Evolutionary conservation across 306 rosid genomes (phyloP), one percentile per base, ranked within the genome.

Genomic region (Dryas octopetala): DNA sequence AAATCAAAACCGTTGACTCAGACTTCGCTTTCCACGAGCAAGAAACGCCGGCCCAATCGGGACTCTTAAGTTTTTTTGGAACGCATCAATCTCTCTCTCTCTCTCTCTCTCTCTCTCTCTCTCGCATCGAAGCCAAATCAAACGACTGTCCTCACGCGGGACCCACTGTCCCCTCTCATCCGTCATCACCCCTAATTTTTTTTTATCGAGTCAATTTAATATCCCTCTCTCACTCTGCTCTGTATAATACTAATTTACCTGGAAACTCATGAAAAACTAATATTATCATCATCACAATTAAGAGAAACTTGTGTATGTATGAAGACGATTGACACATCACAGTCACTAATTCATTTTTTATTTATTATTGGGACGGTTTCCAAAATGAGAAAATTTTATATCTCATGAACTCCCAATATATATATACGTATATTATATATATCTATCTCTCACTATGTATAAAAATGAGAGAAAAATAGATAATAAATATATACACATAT

Each of bases 31-130:
- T 82, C 61, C 77, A 70, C 78, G 59, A 71, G 81, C 23, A 26
- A 77, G 63, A 69, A 49, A 73, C 86, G 87, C 91, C 90, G 80
- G 78, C 28, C 78, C 85, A 81, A 73, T 82, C 55, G 82, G 74
- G 74, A 47, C 53, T 76, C 10, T 58, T 54, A 76, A 73, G 32
- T 74, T 80, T 67, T 80, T 67, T 47, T 38, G 67, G 89, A 86
- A 59, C 86, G 88, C 79, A 81, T 86, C 84, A 81, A 87, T 82
- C 82, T 76, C 83, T 26, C 65, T 51, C 4, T 54, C 38, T 48
- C 72, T 17, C 66, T 10, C 11, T 58, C 23, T 62, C 40, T 76
- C 83, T 26, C 65, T 82, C 82, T 76, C 83, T 26, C 11, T 58
- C 23, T 62, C 57, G 9, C 70, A 17, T 45, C 38, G 17, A 1